Base-by-base conservation (phyloP, 345 rosid genomes). In the Linum trigynum region DNA sequence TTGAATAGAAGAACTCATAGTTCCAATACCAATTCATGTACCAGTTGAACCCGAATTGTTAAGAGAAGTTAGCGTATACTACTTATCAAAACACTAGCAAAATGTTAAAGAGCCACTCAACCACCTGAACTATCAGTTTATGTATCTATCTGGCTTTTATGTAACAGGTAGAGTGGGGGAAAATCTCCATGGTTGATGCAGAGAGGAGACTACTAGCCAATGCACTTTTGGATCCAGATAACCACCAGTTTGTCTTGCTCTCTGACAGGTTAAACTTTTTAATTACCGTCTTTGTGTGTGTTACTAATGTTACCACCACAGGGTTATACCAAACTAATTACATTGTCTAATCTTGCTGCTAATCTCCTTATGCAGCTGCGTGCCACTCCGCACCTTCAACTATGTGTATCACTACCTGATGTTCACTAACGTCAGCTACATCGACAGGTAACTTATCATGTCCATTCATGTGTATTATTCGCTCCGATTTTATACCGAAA, bases 161-260 rank as follows among this genome's bases (percentile, higher is more conserved):
- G n/a, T 23, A 23, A 59, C 61, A 87, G 90, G 94, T 84, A 68
- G 79, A 71, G 39, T 83, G 90, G 94, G 90, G 90, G 39, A 84
- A 83, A 68, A 75, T 84, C 71, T 84, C 90, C 39, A 85, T 87
- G 87, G 79, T 87, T 71, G 89, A 87, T 68, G 87, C 89, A 5
- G 92, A 87, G 65, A 80, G 72, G 77, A 81, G 94, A 69, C 74
- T 87, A 48, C 61, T 85, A 73, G 85, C 86, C 23, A 76, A 81
- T 77, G 84, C 94, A 64, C 88, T 87, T 35, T 39, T 66, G 51
- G 94, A 87, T 65, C 81, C 86, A 65, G 83, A 87, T 68, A 87
- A 87, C 73, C 82, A 83, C 66, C 94, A 84, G 15, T 87, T 87
- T 79, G 82, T 87, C 36, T 69, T 87, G 68, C 85, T 85, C 42